Base-by-base conservation (phyloP, 2,329 filamentous ascomycete species). In the Trichocomaceae sp. region DNA sequence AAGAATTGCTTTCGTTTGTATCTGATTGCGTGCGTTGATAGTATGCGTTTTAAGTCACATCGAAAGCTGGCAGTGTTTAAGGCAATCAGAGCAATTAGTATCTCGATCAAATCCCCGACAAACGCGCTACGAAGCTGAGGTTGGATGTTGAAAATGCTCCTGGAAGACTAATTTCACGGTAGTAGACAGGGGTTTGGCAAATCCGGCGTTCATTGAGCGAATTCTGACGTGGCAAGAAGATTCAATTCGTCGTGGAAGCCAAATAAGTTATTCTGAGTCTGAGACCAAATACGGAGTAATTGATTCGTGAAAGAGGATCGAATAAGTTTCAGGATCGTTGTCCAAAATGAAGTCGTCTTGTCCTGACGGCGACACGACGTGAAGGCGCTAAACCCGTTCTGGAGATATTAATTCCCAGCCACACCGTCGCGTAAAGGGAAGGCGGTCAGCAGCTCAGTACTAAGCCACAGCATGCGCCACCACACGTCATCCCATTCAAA, bases 391-490 rank as follows among this genome's bases (percentile, higher is more conserved):
- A 47, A 7, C 54, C 54, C 2, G 35, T 52, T 26, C 2, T 19
- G 48, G 54, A 47, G 26, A 49, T 52, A 56, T 47, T 53, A n/a
- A 60, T 56, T 44, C 22, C 17, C 46, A 62, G 63, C 64, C 58
- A 53, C 64, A 58, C 60, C 41, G 20, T 52, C 29, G 49, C 37
- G 54, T 44, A 46, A 17, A 19, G 29, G 29, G 66, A 65, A 68
- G 64, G 69, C 63, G n/a, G n/a, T n/a, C n/a, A n/a, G n/a, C n/a
- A n/a, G n/a, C n/a, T n/a, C n/a, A n/a, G n/a, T n/a, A n/a, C n/a
- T 65, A 62, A 60, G 64, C 61, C 62, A 63, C 60, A 55, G 46
- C 47, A 44, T 33, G 29, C 56, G 42, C 57, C 51, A 55, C 48
- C 39, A 31, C 52, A 52, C 57, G 57, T 53, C 54, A 56, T 56